Conservation (phyloP, 345 rosid species). For the Syzygium aromaticum region DNA sequence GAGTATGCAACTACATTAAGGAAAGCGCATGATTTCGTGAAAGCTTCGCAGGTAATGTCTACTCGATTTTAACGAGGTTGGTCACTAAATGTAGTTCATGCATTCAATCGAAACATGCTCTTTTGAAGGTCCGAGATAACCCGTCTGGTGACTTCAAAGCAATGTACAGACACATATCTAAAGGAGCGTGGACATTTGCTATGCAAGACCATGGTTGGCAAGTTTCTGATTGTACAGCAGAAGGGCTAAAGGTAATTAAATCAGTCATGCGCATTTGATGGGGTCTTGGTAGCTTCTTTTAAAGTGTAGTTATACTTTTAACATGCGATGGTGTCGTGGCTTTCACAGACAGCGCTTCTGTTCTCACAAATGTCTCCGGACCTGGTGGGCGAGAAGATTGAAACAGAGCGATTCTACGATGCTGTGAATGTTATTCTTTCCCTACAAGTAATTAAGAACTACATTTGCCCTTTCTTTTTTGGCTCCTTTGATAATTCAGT, state of each 20-base stretch:
- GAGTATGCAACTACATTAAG: slow-evolving; percentile 38
- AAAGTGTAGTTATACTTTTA: not conserved
- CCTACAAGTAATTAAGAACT: slow-evolving; percentile 19
- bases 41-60: slow-evolving; percentile 47
- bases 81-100: not conserved
- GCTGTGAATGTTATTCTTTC: slow-evolving; percentile 43
- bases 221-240: slow-evolving; percentile 64
- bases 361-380: slow-evolving; percentile 32
- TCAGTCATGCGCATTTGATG: not conserved
- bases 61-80: not conserved
- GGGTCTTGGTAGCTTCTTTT: not conserved
- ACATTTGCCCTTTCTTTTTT: not conserved
- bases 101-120: not conserved
- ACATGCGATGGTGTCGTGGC: not conserved
- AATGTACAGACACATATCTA: slow-evolving; percentile 58
- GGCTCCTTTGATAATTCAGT: not conserved
- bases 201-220: slow-evolving; percentile 71
- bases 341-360: slow-evolving; percentile 22
- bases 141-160: slow-evolving; percentile 44
- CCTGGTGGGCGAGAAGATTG: slow-evolving; percentile 31
- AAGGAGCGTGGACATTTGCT: slow-evolving; percentile 67
- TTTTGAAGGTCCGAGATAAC: slow-evolving; percentile 38
- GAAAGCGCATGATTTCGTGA: slow-evolving; percentile 47
- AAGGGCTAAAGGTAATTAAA: slow-evolving; percentile 46
- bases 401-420: slow-evolving; percentile 18